Conservation (phyloP, 208 protist species). For the Leishmania amazonensis region DNA sequence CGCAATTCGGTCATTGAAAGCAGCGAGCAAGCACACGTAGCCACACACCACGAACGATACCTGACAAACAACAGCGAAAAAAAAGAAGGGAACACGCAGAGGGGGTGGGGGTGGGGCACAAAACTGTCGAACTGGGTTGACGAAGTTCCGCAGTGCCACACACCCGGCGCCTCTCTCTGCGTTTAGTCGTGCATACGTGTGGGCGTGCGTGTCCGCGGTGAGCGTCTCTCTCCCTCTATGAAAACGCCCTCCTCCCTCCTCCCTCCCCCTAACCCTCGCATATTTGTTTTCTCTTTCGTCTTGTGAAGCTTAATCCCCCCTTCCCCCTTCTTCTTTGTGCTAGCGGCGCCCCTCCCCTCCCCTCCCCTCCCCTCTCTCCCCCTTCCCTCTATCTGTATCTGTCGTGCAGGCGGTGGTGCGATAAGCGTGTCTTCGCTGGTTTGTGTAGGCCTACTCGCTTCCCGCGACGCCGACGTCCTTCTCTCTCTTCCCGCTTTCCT, state of each 20-base stretch:
- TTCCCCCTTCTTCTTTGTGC: not conserved
- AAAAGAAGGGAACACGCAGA: not conserved
- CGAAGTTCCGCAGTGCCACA: not conserved
- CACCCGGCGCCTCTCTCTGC: not conserved
- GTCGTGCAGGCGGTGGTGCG: not conserved
- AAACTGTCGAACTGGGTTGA: not conserved
- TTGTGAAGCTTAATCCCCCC: not conserved
- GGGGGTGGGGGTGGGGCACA: not conserved
- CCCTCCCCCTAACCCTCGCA: not conserved
- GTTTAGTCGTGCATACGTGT: not conserved
- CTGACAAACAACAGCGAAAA: not conserved
- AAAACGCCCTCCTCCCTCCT: not conserved
- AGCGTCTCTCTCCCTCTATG: not conserved
- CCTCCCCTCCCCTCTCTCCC: not conserved
- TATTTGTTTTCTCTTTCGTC: not conserved
- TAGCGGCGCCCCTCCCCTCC: not conserved
- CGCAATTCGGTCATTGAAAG: not conserved
- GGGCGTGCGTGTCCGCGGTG: not conserved
- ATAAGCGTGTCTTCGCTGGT: not conserved
- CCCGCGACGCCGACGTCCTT: not conserved
- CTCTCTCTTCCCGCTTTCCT: too few species aligned
- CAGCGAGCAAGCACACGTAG: too few species aligned
- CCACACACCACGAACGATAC: too few species aligned
- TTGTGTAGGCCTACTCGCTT: not conserved
- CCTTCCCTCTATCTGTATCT: not conserved